Conservation (phyloP, 768 basidiomycete genomes). For the Amanita molliuscula region DNA sequence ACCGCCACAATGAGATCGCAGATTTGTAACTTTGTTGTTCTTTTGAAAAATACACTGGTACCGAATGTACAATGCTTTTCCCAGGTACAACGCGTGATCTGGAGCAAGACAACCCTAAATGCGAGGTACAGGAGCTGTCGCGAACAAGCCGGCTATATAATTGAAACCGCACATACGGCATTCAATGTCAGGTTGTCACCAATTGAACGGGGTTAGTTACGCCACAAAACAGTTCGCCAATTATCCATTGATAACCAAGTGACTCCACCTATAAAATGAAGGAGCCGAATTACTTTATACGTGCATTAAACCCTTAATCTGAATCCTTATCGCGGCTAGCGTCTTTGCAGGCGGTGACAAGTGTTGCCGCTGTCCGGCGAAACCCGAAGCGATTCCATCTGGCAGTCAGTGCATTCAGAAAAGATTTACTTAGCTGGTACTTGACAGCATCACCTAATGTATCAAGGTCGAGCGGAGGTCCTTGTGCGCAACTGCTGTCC, state of each 20-base stretch:
- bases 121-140: neutral
- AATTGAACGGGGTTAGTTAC: neutral
- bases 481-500: neutral
- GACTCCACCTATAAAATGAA: neutral
- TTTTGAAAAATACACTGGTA: neutral
- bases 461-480: neutral
- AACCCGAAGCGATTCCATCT: neutral
- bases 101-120: neutral
- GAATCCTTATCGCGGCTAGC: no score
- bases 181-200: neutral
- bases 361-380: neutral
- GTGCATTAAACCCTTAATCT: no score
- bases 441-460: neutral
- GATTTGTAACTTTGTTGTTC: neutral
- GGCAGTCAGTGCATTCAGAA: neutral
- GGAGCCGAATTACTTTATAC: neutral
- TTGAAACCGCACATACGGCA: neutral
- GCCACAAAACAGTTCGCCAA: neutral
- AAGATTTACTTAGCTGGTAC: no score
- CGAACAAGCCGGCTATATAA: neutral
- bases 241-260: neutral
- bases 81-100: neutral
- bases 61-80: neutral
- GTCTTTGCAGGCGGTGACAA: no score
- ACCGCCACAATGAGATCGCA: constrained; percentile 24